phyloP scores from a whole-genome alignment of 495 filamentous ascomycete species.

The Lophiostoma macrostomum region DNA sequence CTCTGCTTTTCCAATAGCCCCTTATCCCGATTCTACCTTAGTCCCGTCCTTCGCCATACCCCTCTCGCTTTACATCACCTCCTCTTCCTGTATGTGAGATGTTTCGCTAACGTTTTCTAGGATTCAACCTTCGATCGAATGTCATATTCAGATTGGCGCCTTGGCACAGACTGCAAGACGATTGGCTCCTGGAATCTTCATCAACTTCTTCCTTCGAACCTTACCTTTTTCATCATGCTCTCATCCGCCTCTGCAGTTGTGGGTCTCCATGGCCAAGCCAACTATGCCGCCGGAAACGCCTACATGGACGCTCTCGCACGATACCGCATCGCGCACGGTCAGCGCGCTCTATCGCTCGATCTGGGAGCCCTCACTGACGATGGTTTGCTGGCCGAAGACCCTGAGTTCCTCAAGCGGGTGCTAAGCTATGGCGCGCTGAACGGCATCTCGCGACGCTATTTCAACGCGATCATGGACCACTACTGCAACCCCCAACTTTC shows the following conservation, averaged over 20 bases:
- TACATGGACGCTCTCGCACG: constrained; percentile 12
- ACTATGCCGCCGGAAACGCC: constrained; percentile 12
- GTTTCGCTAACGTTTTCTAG: not conserved
- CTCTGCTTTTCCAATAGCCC: too few species aligned
- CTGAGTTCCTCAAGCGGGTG: not conserved
- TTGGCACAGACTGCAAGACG: not conserved
- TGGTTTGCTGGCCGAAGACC: constrained; percentile 24
- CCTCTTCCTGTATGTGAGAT: too few species aligned
- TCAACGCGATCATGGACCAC: constrained; percentile 12
- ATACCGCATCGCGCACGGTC: not conserved
- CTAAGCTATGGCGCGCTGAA: not conserved
- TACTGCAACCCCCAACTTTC: constrained; percentile 9
- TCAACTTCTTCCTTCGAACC: constrained; percentile 1
- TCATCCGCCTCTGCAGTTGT: constrained; percentile 9
- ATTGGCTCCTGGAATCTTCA: constrained; percentile 23
- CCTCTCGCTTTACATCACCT: too few species aligned
- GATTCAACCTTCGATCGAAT: constrained; percentile 6
- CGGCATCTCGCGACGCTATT: not conserved
- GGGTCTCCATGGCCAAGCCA: constrained; percentile 5
- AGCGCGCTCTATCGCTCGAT: constrained; percentile 1
- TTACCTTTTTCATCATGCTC: constrained; percentile 28
- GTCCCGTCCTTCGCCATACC: too few species aligned
- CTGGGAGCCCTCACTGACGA: constrained; percentile 6
- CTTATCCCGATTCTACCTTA: too few species aligned
- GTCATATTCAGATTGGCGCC: constrained; percentile 1